Conservation (phyloP, 257 asterid genomes). For the Petrea volubilis region DNA sequence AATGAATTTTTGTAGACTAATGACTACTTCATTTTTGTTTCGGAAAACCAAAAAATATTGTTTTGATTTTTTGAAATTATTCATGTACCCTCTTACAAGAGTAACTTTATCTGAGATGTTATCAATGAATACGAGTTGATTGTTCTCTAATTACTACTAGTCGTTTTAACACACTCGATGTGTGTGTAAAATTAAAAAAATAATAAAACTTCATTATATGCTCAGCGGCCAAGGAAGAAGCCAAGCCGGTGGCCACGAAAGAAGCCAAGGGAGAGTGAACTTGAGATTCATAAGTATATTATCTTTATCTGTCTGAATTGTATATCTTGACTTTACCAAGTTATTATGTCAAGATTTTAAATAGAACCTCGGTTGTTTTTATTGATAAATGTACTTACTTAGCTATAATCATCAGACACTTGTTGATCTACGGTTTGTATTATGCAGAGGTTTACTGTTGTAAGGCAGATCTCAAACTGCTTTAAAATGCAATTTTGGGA, state of each 20-base stretch:
- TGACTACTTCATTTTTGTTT: too few relatives aligned
- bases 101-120: too few relatives aligned
- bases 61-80: too few relatives aligned
- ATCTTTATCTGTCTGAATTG: background rate
- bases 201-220: too few relatives aligned
- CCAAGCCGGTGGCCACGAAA: background rate
- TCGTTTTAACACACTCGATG: too few relatives aligned
- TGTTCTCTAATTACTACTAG: too few relatives aligned
- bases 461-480: background rate
- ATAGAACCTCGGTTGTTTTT: background rate
- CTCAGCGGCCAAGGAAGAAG: conserved; percentile 19
- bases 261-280: conserved; percentile 21
- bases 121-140: too few relatives aligned
- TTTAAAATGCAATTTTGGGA: background rate
- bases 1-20: too few relatives aligned
- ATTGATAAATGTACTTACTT: background rate
- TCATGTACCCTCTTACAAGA: too few relatives aligned
- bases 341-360: background rate
- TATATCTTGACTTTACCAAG: background rate
- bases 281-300: background rate
- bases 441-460: background rate
- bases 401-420: background rate
- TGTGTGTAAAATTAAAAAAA: too few relatives aligned
- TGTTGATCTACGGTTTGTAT: background rate
- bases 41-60: too few relatives aligned